phyloP scores from a whole-genome alignment of 2,329 filamentous ascomycete genomes.

The Cladosporium sp. region DNA sequence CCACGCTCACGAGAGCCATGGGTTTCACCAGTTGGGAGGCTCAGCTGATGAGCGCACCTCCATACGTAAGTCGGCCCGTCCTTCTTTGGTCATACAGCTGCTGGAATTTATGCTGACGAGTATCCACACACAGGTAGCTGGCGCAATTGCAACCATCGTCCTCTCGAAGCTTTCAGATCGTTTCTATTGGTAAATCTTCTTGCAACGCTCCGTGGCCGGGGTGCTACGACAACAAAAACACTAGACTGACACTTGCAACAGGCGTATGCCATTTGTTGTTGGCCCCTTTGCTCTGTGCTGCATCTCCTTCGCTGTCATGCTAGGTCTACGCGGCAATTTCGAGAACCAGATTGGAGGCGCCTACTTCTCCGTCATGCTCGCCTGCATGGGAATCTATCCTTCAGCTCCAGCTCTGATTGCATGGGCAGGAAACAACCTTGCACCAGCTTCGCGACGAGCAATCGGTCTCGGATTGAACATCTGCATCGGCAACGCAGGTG shows the following conservation, averaged over 20 bases:
- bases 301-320: constrained; percentile 33
- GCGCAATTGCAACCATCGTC: constrained; percentile 35
- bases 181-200: constrained; percentile 26
- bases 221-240: background rate
- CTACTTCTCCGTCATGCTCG: constrained; percentile 33
- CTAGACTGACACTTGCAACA: background rate
- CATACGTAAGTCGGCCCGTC: constrained; percentile 27
- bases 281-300: constrained; percentile 28
- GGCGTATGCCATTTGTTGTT: constrained; percentile 34
- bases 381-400: constrained; percentile 32
- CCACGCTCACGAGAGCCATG: constrained; percentile 25
- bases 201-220: background rate
- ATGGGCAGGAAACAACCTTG: constrained; percentile 36
- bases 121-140: constrained; percentile 23
- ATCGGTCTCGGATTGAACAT: constrained; percentile 44
- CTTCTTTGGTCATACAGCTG: background rate
- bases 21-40: constrained; percentile 29
- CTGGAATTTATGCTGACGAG: background rate
- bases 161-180: constrained; percentile 35
- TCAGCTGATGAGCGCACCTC: constrained; percentile 33
- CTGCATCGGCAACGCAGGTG: constrained; percentile 44
- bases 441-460: constrained; percentile 40
- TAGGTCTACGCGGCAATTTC: constrained; percentile 21
- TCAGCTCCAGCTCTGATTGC: constrained; percentile 27
- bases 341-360: constrained; percentile 13